phyloP scores from a whole-genome alignment of 2,329 filamentous ascomycete species.

The Xylariaceae sp. region DNA sequence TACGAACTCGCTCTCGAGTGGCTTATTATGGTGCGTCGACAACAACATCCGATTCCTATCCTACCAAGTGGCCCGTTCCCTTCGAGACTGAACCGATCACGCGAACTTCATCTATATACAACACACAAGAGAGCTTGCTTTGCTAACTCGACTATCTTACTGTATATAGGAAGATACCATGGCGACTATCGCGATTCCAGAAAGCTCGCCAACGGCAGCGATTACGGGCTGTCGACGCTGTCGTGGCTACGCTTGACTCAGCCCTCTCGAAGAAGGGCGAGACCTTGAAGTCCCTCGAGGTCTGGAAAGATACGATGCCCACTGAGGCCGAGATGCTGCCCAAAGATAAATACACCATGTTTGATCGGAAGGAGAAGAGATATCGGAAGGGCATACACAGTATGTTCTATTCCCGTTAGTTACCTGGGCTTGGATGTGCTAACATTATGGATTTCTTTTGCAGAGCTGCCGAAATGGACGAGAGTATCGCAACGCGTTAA shows the following conservation, averaged over 20 bases:
- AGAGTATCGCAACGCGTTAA: constrained; percentile 91
- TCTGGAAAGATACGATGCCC: constrained; percentile 96
- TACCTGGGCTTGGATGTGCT: constrained; percentile 2
- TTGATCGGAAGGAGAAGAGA: constrained; percentile 90
- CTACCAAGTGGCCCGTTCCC: neutral
- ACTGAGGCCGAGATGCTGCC: constrained; percentile 93
- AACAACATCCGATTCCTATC: neutral
- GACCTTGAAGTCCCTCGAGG: constrained; percentile 71
- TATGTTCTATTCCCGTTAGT: constrained; percentile 46
- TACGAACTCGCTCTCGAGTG: constrained; percentile 70
- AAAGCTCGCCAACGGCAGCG: constrained; percentile 83
- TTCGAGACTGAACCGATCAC: neutral
- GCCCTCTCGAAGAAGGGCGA: constrained; percentile 72
- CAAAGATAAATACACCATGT: constrained; percentile 96
- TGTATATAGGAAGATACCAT: constrained; percentile 77
- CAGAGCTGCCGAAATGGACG: constrained; percentile 89
- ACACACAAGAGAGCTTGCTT: too few relatives aligned
- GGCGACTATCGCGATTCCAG: constrained; percentile 87
- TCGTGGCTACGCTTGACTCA: constrained; percentile 77
- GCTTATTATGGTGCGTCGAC: constrained; percentile 69
- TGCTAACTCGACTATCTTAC: constrained; percentile 9
- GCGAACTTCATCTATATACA: neutral
- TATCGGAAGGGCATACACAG: constrained; percentile 98
- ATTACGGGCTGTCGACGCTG: constrained; percentile 76
- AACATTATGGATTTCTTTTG: constrained; percentile 6